Conservation (phyloP, 192 early-diverging fungal genomes). For the Spinellus fusiger region DNA sequence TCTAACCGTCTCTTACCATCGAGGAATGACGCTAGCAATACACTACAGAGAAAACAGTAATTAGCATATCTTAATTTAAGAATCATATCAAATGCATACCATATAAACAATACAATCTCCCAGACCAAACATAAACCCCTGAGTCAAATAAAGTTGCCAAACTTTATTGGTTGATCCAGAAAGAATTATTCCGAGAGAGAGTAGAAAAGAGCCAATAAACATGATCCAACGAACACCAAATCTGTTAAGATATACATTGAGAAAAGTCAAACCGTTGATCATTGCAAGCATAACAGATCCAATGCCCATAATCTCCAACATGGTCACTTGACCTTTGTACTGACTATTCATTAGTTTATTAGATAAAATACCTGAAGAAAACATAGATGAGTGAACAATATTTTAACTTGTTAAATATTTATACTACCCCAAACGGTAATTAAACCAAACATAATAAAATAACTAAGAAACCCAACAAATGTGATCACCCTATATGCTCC, state of each 20-base stretch:
- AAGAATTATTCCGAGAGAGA: constrained; percentile 20
- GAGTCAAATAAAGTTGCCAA: constrained; percentile 56
- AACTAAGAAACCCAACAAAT: background rate
- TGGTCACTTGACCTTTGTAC: constrained; percentile 1
- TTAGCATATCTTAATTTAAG: background rate
- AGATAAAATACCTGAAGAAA: constrained; percentile 17
- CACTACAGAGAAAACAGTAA: background rate
- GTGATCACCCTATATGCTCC: background rate
- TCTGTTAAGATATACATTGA: constrained; percentile 1
- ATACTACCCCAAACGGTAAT: constrained; percentile 5
- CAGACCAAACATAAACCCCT: constrained; percentile 53
- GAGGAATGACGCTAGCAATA: background rate
- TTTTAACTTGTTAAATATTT: background rate
- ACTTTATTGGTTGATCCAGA: constrained; percentile 33
- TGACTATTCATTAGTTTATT: constrained; percentile 3
- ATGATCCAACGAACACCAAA: constrained; percentile 12
- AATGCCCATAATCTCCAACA: constrained; percentile 16
- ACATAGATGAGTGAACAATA: background rate
- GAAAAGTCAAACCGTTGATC: constrained; percentile 12
- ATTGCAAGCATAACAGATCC: constrained; percentile 1
- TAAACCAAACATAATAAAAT: constrained; percentile 11
- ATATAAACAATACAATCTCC: constrained; percentile 32
- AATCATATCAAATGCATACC: background rate
- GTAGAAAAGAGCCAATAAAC: constrained; percentile 8
- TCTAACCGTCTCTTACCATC: too few species aligned